A percentile compares a stretch with the other conserved stretches of the same genome.
Conservation (phyloP, 768 basidiomycete species). For the Boletus patriciae region DNA sequence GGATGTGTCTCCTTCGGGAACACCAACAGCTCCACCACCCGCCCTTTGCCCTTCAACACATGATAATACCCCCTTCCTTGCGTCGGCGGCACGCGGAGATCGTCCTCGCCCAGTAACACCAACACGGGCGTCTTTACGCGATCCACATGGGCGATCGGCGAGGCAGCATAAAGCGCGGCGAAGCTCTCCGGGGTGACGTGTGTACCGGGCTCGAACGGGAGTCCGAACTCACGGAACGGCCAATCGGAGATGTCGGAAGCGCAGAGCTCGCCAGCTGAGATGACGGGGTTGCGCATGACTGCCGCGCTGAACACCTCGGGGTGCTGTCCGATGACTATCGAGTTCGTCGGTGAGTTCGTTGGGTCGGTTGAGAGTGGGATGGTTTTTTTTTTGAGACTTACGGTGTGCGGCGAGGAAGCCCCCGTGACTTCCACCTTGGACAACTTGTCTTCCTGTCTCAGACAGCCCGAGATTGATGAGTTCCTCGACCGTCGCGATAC, state of each 20-base stretch:
- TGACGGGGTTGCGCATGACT: conserved; percentile 69
- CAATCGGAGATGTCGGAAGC: conserved; percentile 71
- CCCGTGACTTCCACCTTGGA: conserved; percentile 70
- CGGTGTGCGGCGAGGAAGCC: conserved; percentile 63
- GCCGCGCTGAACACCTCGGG: conserved; percentile 63
- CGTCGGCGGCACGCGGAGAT: conserved; percentile 60
- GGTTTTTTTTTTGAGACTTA: conserved; percentile 32
- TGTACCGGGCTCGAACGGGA: conserved; percentile 34
- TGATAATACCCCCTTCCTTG: conserved; percentile 68
- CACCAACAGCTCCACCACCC: conserved; percentile 54
- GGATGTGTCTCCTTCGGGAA: conserved; percentile 66
- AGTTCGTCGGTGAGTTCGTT: background rate
- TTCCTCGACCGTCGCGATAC: conserved; percentile 52
- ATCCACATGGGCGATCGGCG: conserved; percentile 58
- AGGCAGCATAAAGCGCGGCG: conserved; percentile 44
- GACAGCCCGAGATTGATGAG: conserved; percentile 53
- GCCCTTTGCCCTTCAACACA: conserved; percentile 49
- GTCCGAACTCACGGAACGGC: conserved; percentile 45
- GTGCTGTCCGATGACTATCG: conserved; percentile 59
- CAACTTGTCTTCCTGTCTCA: conserved; percentile 49
- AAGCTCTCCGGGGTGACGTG: conserved; percentile 49
- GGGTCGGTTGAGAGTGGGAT: background rate
- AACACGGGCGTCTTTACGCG: conserved; percentile 53
- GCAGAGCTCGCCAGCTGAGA: conserved; percentile 54
- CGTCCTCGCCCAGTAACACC: conserved; percentile 58